Base-by-base conservation (phyloP, 2,329 filamentous ascomycete genomes). In the Cadophora luteo-olivacea region DNA sequence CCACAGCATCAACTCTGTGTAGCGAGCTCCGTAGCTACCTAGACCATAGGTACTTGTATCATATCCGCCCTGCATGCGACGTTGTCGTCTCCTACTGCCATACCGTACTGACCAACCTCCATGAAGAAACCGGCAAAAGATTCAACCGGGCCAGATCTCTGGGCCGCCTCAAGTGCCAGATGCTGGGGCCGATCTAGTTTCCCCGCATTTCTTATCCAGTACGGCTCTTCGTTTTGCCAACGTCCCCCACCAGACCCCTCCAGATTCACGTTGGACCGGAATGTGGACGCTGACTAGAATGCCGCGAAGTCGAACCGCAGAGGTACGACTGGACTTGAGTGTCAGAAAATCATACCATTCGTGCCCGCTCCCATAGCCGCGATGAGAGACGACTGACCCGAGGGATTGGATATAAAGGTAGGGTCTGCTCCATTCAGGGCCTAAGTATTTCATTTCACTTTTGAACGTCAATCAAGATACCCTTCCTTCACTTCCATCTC, bases 161-260 rank as follows among this genome's bases (percentile, higher is more conserved):
- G 19, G 45, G 19, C 45, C 45, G 51, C 3, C n/a, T 5, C 22
- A 60, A 60, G 57, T 60, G 57, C 57, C 57, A 60, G 57, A 22
- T 8, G 14, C 57, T 19, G 36, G 12, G 33, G 36, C 57, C 57
- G 57, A 60, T 11, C 9, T 8, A 11, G 4, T 57, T 60, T 63
- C 48, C 61, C 61, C 61, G 61, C 61, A 64, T 52, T 54, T 41
- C 24, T 19, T 16, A 14, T 62, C 41, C 48, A 54, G 9, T 11
- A 54, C 61, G 61, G 49, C 48, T 64, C 14, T 64, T 52, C 51
- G 11, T 64, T 64, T 64, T 64, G 45, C 61, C 61, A 64, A 64
- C 22, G 14, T 19, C 48, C 19, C 29, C 61, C 61, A n/a, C 48
- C 24, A 54, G 8, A 19, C 33, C 29, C 61, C 61, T 24, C 48